A percentile compares a stretch with the other conserved stretches of the same genome.
phyloP scores from a whole-genome alignment of 805 yeast species.

The Candida patagonica region DNA sequence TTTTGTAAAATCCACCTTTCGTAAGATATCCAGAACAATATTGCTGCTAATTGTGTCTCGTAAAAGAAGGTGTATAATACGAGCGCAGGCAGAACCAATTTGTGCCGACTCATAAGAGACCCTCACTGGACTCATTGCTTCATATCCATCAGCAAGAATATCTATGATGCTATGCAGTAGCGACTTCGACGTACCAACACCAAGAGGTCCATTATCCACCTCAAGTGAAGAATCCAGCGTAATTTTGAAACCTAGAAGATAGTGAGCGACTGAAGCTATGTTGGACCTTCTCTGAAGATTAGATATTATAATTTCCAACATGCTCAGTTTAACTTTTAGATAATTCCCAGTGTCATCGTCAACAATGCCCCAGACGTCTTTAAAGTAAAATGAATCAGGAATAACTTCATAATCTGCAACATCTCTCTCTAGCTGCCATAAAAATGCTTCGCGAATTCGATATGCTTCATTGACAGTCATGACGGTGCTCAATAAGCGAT shows the following conservation, averaged over 20 bases:
- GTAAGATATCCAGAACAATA: constrained; percentile 42
- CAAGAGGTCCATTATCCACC: constrained; percentile 35
- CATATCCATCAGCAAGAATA: constrained; percentile 41
- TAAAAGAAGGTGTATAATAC: constrained; percentile 54
- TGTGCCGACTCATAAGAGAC: constrained; percentile 51
- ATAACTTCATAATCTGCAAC: constrained; percentile 6
- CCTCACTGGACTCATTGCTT: constrained; percentile 22
- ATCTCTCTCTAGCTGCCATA: constrained; percentile 49
- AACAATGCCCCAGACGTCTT: background rate
- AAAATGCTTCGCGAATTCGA: constrained; percentile 62
- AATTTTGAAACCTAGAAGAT: constrained; percentile 64
- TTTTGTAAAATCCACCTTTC: constrained; percentile 44
- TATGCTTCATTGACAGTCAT: constrained; percentile 72
- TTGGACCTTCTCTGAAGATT: constrained; percentile 30
- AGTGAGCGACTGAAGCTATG: constrained; percentile 54
- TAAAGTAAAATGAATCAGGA: background rate
- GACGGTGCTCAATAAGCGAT: constrained; percentile 58
- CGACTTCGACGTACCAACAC: constrained; percentile 45
- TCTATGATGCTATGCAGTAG: constrained; percentile 45
- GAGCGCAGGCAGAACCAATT: constrained; percentile 33
- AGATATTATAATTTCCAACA: constrained; percentile 48
- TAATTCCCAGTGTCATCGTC: constrained; percentile 7
- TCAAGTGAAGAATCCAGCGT: constrained; percentile 44
- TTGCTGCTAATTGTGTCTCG: constrained; percentile 46
- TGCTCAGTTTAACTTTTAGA: constrained; percentile 39